Base-by-base conservation (phyloP, 371 early-diverging fungal species). In the Conidiobolus incongruus region DNA sequence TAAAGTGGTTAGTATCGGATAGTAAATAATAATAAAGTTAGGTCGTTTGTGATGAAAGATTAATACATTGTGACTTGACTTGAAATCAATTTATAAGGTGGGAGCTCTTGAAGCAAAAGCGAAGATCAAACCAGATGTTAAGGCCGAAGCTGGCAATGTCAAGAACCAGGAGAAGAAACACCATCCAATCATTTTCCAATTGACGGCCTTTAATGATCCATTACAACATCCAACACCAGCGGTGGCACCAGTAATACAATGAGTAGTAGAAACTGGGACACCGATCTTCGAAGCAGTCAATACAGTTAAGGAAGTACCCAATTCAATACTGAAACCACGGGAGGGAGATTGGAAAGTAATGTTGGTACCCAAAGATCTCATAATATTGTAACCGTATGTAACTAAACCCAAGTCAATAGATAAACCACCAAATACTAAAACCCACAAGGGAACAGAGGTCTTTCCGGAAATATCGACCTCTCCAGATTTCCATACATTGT, bases 181-280 rank as follows among this genome's bases (percentile, higher is more conserved):
- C 61, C 68, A 70, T 7, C 58, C 61, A 35, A 86, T 52, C 55
- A 78, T 66, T 48, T 62, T 70, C 89, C 88, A 88, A 68, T 88
- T 87, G 28, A 85, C 52, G 17, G 84, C 69, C 26, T 64, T 67
- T 22, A 52, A 56, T 44, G 60, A 71, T 12, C 79, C 81, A 44
- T 81, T 82, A 58, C 79, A 77, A n/a, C 88, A 67, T 50, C 88
- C 89, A 40, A 88, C 73, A 39, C 71, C 77, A 12, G 77, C 66
- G 16, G 78, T 80, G 17, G 88, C 77, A 35, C 88, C 88, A 21
- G 75, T 73, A 29, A 82, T 79, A 56, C 88, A 87, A 52, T 85
- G 88, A 1, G 88, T 86, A 1, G n/a, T n/a, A n/a, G n/a, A n/a
- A n/a, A n/a, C n/a, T n/a, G n/a, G n/a, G n/a, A n/a, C n/a, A n/a